Evolutionary conservation across 805 yeast species (phyloP).

Genomic region (Yamadazyma tumulicola): DNA sequence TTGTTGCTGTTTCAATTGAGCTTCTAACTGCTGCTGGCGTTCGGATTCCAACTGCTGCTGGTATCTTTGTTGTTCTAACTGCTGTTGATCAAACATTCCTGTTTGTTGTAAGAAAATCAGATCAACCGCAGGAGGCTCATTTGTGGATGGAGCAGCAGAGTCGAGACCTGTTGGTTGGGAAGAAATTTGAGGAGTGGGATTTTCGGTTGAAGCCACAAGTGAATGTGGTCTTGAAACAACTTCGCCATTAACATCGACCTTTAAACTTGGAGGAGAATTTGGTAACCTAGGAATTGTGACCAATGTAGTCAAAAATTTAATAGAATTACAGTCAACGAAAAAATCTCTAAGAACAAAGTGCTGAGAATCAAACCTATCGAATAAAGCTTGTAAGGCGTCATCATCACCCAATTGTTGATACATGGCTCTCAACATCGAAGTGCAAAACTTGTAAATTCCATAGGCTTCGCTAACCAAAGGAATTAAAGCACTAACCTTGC

Average conservation of each 20-base stretch:
- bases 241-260: slow-evolving; percentile 39
- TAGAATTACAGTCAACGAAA: slow-evolving; percentile 84
- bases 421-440: slow-evolving; percentile 89
- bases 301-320: slow-evolving; percentile 75
- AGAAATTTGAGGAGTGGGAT: slow-evolving; percentile 40
- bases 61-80: slow-evolving; percentile 56
- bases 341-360: slow-evolving; percentile 73
- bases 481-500: slow-evolving; percentile 80
- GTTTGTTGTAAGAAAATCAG: slow-evolving; percentile 50
- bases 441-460: slow-evolving; percentile 85
- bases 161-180: slow-evolving; percentile 38
- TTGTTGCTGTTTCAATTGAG: slow-evolving; percentile 67
- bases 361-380: slow-evolving; percentile 68
- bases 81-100: slow-evolving; percentile 50
- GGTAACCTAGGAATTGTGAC: slow-evolving; percentile 74
- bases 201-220: slow-evolving; percentile 15
- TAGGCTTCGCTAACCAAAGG: slow-evolving; percentile 89
- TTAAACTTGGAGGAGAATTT: slow-evolving; percentile 56
- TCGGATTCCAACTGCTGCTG: slow-evolving; percentile 64
- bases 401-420: slow-evolving; percentile 67
- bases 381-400: slow-evolving; percentile 73
- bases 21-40: slow-evolving; percentile 62
- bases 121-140: slow-evolving; percentile 36
- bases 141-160: slow-evolving; percentile 24
- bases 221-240: slow-evolving; percentile 32